Conservation (phyloP, 208 protist genomes). For the Sergeia podlipaevii region DNA sequence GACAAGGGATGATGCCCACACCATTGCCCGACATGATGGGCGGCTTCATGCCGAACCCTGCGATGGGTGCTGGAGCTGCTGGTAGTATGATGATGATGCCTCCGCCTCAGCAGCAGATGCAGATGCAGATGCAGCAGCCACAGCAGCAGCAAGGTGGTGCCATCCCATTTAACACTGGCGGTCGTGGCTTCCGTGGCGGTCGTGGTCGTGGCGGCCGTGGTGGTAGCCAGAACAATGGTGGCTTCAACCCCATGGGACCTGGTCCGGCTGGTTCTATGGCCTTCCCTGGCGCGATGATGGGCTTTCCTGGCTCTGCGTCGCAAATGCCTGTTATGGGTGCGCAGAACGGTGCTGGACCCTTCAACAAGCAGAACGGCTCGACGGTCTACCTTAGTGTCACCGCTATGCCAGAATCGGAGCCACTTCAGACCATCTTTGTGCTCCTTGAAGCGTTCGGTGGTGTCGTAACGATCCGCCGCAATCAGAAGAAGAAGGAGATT, state of each 20-base stretch:
- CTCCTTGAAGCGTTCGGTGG: slow-evolving; percentile 85
- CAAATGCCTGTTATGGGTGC: slow-evolving; percentile 23
- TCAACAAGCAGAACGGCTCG: slow-evolving; percentile 20
- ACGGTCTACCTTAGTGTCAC: slow-evolving; percentile 83
- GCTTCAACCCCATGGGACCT: slow-evolving; percentile 39
- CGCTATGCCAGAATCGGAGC: slow-evolving; percentile 63
- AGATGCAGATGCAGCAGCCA: slow-evolving; percentile 7
- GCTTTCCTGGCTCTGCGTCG: slow-evolving; percentile 8
- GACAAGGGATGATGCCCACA: background rate
- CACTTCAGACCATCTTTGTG: slow-evolving; percentile 79
- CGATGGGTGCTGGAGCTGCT: too few species aligned
- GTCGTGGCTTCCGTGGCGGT: slow-evolving; percentile 14
- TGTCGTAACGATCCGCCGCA: slow-evolving; percentile 83
- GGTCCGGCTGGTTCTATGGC: slow-evolving; percentile 16
- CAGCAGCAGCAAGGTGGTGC: background rate
- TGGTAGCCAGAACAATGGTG: slow-evolving; percentile 13
- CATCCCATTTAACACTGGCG: slow-evolving; percentile 10
- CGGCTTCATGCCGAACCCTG: slow-evolving; percentile 9
- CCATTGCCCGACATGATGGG: slow-evolving; percentile 9
- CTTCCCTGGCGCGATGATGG: slow-evolving; percentile 29
- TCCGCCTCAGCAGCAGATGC: too few species aligned
- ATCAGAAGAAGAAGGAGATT: slow-evolving; percentile 87
- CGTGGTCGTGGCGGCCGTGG: slow-evolving; percentile 21
- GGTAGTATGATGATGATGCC: too few species aligned
- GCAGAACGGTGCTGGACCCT: too few species aligned